These are phyloP conservation scores for Ganoderma meredithae DNA, from an alignment of 1,284 basidiomycete species.

Conservation along the genomic window DNA sequence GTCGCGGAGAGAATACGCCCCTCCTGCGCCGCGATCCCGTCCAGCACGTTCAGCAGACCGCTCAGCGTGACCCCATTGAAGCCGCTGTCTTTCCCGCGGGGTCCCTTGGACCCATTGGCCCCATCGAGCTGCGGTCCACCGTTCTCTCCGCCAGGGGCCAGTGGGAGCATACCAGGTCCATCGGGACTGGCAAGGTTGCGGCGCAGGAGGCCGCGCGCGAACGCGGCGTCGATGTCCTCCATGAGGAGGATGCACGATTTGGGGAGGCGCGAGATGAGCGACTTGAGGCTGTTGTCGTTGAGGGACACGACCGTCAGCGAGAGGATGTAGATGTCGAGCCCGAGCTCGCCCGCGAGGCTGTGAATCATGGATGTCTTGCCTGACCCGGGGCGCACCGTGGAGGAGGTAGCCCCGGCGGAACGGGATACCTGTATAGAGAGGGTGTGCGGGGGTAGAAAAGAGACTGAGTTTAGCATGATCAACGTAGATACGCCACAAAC, in stretches of 20 bases:
- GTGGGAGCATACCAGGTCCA: slow-evolving; percentile 8
- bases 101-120: neutral
- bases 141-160: too few species aligned
- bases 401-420: slow-evolving; percentile 78
- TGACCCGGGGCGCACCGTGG: slow-evolving; percentile 73
- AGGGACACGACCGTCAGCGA: slow-evolving; percentile 71
- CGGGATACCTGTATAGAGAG: slow-evolving; percentile 53
- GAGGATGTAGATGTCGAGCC: slow-evolving; percentile 76
- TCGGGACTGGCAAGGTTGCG: slow-evolving; percentile 45
- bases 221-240: slow-evolving; percentile 84
- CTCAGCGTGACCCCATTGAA: slow-evolving; percentile 66
- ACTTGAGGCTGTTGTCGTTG: slow-evolving; percentile 68
- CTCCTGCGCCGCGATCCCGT: slow-evolving; percentile 79
- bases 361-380: slow-evolving; percentile 83
- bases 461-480: neutral
- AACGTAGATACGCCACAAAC: neutral
- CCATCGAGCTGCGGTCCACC: neutral
- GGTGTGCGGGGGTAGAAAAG: too few species aligned
- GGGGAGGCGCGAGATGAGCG: slow-evolving; percentile 71
- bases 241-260: slow-evolving; percentile 76
- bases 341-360: slow-evolving; percentile 78
- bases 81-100: slow-evolving; percentile 19
- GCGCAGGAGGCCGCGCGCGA: slow-evolving; percentile 59
- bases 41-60: slow-evolving; percentile 77
- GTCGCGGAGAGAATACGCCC: slow-evolving; percentile 81